These are phyloP conservation scores for Pseudoturritis turrita DNA, from an alignment of 345 rosid species.

Conservation along the genomic window DNA sequence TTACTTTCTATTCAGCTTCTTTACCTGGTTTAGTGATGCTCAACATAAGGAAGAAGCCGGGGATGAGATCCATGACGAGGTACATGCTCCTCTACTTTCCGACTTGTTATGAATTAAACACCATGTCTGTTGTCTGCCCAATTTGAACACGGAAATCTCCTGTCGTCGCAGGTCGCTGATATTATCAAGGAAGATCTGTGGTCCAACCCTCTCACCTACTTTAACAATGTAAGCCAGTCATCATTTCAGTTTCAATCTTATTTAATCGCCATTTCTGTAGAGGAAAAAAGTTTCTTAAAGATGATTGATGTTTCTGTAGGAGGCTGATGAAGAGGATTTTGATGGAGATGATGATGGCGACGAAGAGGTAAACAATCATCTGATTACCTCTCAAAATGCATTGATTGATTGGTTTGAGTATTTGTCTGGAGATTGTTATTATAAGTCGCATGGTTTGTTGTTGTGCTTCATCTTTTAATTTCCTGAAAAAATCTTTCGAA, in stretches of 20 bases:
- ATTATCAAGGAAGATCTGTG: constrained; percentile 92
- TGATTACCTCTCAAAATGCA: background rate
- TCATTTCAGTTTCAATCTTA: background rate
- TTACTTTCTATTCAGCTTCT: constrained; percentile 56
- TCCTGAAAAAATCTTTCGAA: background rate
- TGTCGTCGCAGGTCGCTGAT: constrained; percentile 68
- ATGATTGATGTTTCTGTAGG: constrained; percentile 35
- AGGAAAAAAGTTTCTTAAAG: background rate
- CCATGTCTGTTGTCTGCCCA: background rate
- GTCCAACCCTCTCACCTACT: constrained; percentile 88
- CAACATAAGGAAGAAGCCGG: constrained; percentile 48
- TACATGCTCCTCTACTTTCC: constrained; percentile 19
- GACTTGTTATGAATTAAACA: background rate
- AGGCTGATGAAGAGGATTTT: constrained; percentile 68
- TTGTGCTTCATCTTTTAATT: background rate
- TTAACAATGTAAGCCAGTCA: constrained; percentile 56
- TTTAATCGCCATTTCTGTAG: background rate
- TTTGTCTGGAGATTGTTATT: too few relatives aligned
- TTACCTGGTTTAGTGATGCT: constrained; percentile 71
- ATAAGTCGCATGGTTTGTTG: background rate
- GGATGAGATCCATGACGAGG: constrained; percentile 80
- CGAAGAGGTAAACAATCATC: constrained; percentile 50
- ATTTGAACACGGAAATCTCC: background rate
- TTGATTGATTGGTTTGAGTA: background rate
- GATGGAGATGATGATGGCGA: constrained; percentile 57